Conservation (phyloP, 805 yeast species). For the Middelhovenomyces tepae region DNA sequence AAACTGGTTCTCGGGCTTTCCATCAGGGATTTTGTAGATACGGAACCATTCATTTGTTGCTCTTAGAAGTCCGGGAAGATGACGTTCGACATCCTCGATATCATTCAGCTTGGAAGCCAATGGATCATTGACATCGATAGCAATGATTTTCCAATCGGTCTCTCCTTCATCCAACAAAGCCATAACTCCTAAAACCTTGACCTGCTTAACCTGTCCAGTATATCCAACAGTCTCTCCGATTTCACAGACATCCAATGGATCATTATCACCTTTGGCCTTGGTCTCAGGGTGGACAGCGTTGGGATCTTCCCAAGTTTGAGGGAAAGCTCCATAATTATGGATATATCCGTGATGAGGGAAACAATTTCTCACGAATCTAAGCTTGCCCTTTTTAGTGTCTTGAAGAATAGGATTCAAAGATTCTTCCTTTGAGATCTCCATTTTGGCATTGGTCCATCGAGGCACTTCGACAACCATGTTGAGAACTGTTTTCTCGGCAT, state of each 20-base stretch:
- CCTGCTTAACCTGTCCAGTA: slow-evolving; percentile 73
- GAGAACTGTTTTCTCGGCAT: slow-evolving; percentile 78
- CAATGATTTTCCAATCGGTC: slow-evolving; percentile 94
- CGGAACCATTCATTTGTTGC: slow-evolving; percentile 98
- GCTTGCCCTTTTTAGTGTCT: slow-evolving; percentile 95
- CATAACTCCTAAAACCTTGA: slow-evolving; percentile 87
- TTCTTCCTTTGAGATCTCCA: slow-evolving; percentile 82
- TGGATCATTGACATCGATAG: slow-evolving; percentile 80
- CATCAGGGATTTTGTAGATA: slow-evolving; percentile 96
- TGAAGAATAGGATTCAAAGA: slow-evolving; percentile 89
- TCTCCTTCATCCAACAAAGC: slow-evolving; percentile 97
- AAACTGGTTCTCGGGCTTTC: slow-evolving; percentile 92
- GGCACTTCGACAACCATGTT: slow-evolving; percentile 96
- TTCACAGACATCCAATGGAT: slow-evolving; percentile 91
- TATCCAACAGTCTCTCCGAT: slow-evolving; percentile 55
- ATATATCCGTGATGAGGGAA: slow-evolving; percentile 99
- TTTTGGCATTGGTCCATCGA: slow-evolving; percentile 96
- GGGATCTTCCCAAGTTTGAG: slow-evolving; percentile 99
- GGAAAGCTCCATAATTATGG: slow-evolving; percentile 97
- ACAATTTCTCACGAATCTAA: slow-evolving; percentile 92
- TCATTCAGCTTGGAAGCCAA: slow-evolving; percentile 80
- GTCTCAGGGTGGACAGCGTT: slow-evolving; percentile 39
- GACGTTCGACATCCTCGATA: slow-evolving; percentile 81
- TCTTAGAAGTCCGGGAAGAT: slow-evolving; percentile 87
- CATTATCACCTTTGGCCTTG: slow-evolving; percentile 74